Base-by-base conservation (phyloP, 352 stramenopile genomes). In the Globisporangium barbulae region DNA sequence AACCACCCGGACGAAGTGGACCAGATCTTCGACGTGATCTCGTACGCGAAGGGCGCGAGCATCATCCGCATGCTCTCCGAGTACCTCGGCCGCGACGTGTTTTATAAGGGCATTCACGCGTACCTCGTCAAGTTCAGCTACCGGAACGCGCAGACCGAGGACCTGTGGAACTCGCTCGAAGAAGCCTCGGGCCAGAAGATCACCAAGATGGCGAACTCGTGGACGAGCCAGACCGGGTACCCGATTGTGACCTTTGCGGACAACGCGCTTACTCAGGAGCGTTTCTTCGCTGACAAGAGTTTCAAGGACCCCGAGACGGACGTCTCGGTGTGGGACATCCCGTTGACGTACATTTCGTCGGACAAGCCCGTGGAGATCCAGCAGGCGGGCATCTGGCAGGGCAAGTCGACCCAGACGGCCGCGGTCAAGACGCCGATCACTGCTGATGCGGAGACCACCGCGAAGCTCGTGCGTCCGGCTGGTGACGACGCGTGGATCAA, bases 21-120 rank as follows among this genome's bases (percentile, higher is more conserved):
- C 73, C 88, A 99, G 77, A 97, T 99, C 57, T 99, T 99, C 75
- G 97, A 99, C 76, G 96, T 92, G 5, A 99, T 99, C 74, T 96
- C 79, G 67, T 99, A 99, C 74, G 84, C 83, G 66, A 99, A 99
- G 75, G 96, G 84, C 0, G 79, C 82, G 1, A 90, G 81, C 58
- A 72, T 93, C 44, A 89, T 93, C 56, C 82, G 82, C 54, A 91
- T 93, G 84, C 70, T 93, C 17, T 88, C 79, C 15, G 82, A 91
- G 56, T 88, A 87, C 59, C 69, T 93, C 25, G 80, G 82, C n/a
- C 80, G 79, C 13, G 80, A 91, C 12, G 70, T 88, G 17, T 94
- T 94, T 54, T 91, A 88, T 59, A 66, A 71, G 13, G 96, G 96
- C 47, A 89, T 99, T 31, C 83, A 92, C 57, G 83, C 86, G 7